Percentiles rank a stretch among this genome's conserved stretches.
Conservation (phyloP, 352 stramenopile genomes). For the Phytophthora hybrid region DNA sequence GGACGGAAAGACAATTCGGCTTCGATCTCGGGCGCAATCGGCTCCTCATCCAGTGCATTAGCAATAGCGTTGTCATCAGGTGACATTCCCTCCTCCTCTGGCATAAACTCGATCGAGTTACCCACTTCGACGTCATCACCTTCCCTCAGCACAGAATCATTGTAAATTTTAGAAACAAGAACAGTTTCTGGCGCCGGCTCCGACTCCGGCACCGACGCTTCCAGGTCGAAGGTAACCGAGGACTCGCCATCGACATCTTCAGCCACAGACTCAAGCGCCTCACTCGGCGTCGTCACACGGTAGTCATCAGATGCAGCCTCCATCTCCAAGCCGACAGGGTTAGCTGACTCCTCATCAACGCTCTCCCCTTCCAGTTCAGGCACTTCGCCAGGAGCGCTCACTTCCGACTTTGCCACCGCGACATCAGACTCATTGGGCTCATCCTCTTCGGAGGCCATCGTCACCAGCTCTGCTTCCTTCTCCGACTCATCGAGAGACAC, state of each 20-base stretch:
- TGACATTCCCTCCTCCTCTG: neutral
- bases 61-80: neutral
- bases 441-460: conserved; percentile 6
- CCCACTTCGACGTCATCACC: too few species aligned
- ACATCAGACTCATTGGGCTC: neutral
- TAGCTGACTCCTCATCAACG: conserved; percentile 12
- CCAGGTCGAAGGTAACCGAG: neutral
- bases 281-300: neutral
- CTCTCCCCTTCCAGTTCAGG: neutral
- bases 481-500: conserved; percentile 1
- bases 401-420: neutral
- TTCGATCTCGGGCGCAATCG: neutral
- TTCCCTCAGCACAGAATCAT: too few species aligned
- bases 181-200: neutral
- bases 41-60: neutral
- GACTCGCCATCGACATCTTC: neutral
- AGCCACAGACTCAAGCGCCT: neutral
- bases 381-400: neutral
- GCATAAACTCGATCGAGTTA: too few species aligned
- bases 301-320: neutral
- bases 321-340: neutral
- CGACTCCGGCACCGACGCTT: neutral
- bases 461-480: neutral
- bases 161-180: too few species aligned
- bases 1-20: neutral